Evolutionary conservation across 352 stramenopile species (phyloP).

Genomic region (Globisporangium nodosum): DNA sequence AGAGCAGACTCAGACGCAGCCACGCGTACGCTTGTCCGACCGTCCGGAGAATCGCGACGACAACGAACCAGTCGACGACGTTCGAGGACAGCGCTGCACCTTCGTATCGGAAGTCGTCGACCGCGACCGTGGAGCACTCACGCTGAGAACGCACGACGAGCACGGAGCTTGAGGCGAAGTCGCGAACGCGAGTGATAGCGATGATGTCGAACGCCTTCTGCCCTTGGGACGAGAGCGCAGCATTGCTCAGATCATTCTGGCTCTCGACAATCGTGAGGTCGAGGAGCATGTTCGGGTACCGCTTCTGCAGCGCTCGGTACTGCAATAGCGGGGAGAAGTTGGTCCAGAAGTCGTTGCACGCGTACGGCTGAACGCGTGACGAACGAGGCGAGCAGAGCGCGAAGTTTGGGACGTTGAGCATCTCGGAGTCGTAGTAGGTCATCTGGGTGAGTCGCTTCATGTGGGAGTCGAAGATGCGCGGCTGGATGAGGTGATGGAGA

Average conservation of each 20-base stretch:
- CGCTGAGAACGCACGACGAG: not conserved
- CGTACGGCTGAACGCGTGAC: not conserved
- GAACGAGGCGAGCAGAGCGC: too few species aligned
- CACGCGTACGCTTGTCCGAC: conserved; percentile 15
- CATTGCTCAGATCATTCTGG: conserved; percentile 1
- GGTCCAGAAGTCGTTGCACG: conserved; percentile 7
- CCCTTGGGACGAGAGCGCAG: conserved; percentile 5
- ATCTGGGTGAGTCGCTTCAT: too few species aligned
- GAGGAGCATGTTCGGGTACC: not conserved
- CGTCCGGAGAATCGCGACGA: conserved; percentile 3
- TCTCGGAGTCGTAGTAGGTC: too few species aligned
- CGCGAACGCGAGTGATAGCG: conserved; percentile 3
- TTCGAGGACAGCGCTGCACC: conserved; percentile 1
- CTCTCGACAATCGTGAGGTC: conserved; percentile 4
- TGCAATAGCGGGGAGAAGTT: conserved; percentile 1
- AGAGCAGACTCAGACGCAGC: conserved; percentile 12
- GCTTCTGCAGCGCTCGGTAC: not conserved
- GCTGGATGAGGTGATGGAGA: too few species aligned
- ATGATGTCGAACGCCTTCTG: not conserved
- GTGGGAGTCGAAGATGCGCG: too few species aligned
- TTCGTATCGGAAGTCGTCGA: conserved; percentile 14
- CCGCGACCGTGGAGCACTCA: conserved; percentile 5
- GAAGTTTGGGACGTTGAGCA: too few species aligned
- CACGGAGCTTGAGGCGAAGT: not conserved
- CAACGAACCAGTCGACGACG: not conserved